A percentile compares a stretch with the other conserved stretches of the same genome.
phyloP scores from a whole-genome alignment of 2,329 filamentous ascomycete genomes.

The Corynespora cassiicola region DNA sequence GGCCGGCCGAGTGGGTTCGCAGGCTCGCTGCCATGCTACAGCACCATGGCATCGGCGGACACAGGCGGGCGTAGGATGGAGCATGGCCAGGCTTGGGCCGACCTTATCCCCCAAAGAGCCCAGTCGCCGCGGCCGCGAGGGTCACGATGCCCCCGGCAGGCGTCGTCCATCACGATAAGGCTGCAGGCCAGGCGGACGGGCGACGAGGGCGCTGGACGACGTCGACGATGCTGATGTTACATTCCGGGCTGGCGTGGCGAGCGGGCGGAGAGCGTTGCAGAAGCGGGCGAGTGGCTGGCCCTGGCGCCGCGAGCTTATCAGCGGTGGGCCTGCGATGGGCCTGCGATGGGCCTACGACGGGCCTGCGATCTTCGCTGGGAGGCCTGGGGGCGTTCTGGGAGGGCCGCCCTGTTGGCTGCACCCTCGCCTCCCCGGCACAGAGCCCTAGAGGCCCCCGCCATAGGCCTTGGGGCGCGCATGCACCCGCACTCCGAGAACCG shows the following conservation, averaged over 20 bases:
- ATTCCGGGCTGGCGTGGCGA: constrained; percentile 19
- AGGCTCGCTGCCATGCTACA: constrained; percentile 29
- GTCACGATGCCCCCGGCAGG: constrained; percentile 14
- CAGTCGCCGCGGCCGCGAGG: not conserved
- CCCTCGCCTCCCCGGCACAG: constrained; percentile 2
- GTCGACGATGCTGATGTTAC: constrained; percentile 30
- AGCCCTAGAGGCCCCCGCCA: constrained; percentile 5
- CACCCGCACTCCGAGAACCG: too few species aligned
- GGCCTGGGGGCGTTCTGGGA: too few species aligned
- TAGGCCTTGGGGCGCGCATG: constrained; percentile 10
- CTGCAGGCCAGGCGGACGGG: constrained; percentile 12
- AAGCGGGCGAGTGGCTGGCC: constrained; percentile 23
- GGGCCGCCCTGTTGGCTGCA: constrained; percentile 13
- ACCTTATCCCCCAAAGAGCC: not conserved
- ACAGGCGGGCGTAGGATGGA: constrained; percentile 3
- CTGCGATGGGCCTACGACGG: not conserved
- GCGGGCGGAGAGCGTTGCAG: constrained; percentile 35
- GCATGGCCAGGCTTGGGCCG: constrained; percentile 8
- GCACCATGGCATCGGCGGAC: constrained; percentile 26
- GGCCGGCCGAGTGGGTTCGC: constrained; percentile 2
- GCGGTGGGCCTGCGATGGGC: constrained; percentile 5
- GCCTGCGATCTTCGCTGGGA: too few species aligned
- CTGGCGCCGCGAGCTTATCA: constrained; percentile 4
- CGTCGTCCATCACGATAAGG: too few species aligned
- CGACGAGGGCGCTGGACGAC: too few species aligned